Evolutionary conservation across 306 rosid species (phyloP), one percentile per base, ranked within the genome.

Genomic region (Fragaria nilgerrensis): DNA sequence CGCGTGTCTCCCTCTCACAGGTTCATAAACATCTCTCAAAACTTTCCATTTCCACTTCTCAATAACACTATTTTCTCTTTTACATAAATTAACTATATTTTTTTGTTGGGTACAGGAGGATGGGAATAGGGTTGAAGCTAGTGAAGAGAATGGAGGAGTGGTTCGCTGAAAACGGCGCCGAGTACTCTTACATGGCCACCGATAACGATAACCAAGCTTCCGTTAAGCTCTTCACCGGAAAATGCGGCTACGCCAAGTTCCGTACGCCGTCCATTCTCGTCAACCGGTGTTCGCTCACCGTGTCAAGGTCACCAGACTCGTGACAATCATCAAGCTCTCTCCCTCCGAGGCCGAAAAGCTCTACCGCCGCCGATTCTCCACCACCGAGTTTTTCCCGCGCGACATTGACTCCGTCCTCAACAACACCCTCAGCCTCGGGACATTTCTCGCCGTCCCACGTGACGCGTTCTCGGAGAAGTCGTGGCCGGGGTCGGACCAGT

Each of bases 101-200:
- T 29, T 32, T 23, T 23, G 1, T 13, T 25, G 8, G 66, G 55
- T 65, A 74, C 85, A 95, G 99, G 88, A 88, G 99, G 83, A 84
- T 89, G 96, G 99, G 99, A 81, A 89, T 95, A 74, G 99, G 94
- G 74, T 78, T 87, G 53, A 85, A 89, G 80, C 86, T 95, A 23
- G 97, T 95, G 45, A 36, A 74, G 0, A 73, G 74, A 77, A 76
- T 90, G 82, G 99, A 95, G 82, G 85, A 77, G 5, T 95, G 99
- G 99, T 90, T 95, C 69, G 77, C 81, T 34, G 86, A 82, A 8
- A 89, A 89, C 36, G 97, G 97, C 0, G 90, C 92, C 0, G 97
- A 92, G 64, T 95, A 95, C 83, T 90, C 99, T 0, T 95, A 95
- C 80, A 87, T 95, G 79, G 97, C 99, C 5, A 95, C 99, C 14